Evolutionary conservation across 2,329 filamentous ascomycete species (phyloP).

Genomic region (Botrytis elliptica): DNA sequence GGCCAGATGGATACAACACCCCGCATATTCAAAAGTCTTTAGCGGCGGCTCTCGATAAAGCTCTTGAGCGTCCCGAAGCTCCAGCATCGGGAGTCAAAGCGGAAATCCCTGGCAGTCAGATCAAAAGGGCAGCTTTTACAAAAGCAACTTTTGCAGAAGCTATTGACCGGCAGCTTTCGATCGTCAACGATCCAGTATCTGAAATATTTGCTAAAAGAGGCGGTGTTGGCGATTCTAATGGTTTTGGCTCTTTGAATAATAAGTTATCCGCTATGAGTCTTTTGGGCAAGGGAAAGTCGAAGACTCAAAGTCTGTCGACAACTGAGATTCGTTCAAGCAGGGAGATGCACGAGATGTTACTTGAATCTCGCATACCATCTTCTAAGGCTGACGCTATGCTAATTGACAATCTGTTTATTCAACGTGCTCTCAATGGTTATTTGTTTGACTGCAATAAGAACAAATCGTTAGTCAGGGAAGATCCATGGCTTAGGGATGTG

Average conservation of each 20-base stretch:
- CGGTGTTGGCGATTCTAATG: not conserved
- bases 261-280: slow-evolving; percentile 25
- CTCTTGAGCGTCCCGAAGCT: slow-evolving; percentile 24
- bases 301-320: not conserved
- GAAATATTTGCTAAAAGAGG: not conserved
- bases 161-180: slow-evolving; percentile 7
- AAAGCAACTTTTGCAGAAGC: slow-evolving; percentile 19
- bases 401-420: slow-evolving; percentile 54
- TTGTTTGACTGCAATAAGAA: slow-evolving; percentile 66
- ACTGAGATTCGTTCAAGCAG: slow-evolving; percentile 46
- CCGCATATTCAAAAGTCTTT: slow-evolving; percentile 26
- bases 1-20: slow-evolving; percentile 48
- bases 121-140: slow-evolving; percentile 11
- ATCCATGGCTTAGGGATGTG: slow-evolving; percentile 73
- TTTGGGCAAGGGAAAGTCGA: slow-evolving; percentile 1
- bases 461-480: slow-evolving; percentile 64
- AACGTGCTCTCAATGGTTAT: slow-evolving; percentile 61
- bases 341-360: slow-evolving; percentile 54
- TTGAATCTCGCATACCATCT: slow-evolving; percentile 43
- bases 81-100: slow-evolving; percentile 23
- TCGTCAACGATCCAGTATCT: slow-evolving; percentile 4
- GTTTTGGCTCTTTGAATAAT: slow-evolving; percentile 19
- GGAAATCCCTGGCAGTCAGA: slow-evolving; percentile 5
- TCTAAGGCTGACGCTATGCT: slow-evolving; percentile 27
- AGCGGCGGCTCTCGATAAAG: slow-evolving; percentile 35